Evolutionary conservation across 441 rosid genomes (phyloP).

Genomic region (Corymbia citriodora): DNA sequence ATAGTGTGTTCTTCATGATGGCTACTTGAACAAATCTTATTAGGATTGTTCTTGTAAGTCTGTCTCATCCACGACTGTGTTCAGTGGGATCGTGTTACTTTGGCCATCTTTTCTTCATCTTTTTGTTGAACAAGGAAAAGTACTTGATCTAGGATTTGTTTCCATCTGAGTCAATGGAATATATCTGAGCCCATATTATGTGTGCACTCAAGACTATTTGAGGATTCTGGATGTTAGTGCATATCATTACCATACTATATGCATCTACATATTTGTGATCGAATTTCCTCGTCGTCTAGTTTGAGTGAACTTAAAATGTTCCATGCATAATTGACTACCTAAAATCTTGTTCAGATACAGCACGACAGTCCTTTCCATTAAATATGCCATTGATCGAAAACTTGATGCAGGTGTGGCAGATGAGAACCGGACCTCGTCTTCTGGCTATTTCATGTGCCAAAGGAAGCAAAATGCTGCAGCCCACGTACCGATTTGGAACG

Average conservation of each 20-base stretch:
- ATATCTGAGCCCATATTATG: not conserved
- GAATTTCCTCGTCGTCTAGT: not conserved
- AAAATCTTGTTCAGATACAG: not conserved
- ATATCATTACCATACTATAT: not conserved
- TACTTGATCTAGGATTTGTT: not conserved
- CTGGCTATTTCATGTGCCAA: slow-evolving; percentile 59
- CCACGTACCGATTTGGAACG: slow-evolving; percentile 77
- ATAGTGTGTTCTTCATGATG: not conserved
- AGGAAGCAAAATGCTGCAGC: slow-evolving; percentile 81
- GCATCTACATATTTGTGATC: not conserved
- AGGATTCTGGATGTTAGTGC: not conserved
- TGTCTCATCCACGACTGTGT: not conserved
- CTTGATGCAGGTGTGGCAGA: slow-evolving; percentile 80
- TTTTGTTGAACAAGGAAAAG: not conserved
- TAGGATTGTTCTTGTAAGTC: not conserved
- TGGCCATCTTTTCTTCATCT: not conserved
- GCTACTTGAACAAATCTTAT: not conserved
- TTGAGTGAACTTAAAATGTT: not conserved
- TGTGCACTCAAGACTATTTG: not conserved
- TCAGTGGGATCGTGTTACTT: not conserved
- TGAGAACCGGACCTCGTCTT: slow-evolving; percentile 91
- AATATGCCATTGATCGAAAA: not conserved
- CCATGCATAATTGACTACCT: not conserved
- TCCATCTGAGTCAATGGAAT: not conserved
- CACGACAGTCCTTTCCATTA: not conserved